Base-by-base conservation (phyloP, 2,329 filamentous ascomycete species). In the Ascochyta koolunga region DNA sequence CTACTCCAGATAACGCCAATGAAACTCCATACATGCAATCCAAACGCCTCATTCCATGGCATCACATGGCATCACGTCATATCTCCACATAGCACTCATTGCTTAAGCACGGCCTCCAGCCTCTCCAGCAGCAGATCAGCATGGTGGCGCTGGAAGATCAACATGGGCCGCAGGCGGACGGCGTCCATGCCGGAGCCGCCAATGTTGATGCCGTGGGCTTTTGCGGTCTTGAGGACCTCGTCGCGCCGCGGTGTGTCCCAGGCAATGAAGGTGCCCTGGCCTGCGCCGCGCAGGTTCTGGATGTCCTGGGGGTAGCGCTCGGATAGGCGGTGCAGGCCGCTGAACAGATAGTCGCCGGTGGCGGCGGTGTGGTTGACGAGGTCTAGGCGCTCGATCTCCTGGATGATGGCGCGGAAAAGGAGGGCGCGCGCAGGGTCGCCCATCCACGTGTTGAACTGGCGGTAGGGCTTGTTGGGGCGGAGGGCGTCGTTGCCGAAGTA, bases 361-460 rank as follows among this genome's bases (percentile, higher is more conserved):
- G 79, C 77, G 31, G 90, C 89, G 2, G 93, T 96, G 77, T 91
- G 82, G 70, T 85, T 80, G 45, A 96, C 90, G n/a, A 96, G 83
- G 67, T 89, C 84, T 52, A 90, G 81, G 44, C 86, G 81, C 76
- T 91, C 80, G 51, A 96, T 87, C 79, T 96, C 91, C 54, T 89
- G 78, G 71, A 93, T 85, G 78, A 96, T 96, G 69, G 86, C 89
- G 60, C 89, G 86, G 87, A 96, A 96, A 62, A 96, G 83, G 56
- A 96, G 80, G 15, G 89, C 91, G 56, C 91, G 87, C 13, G 89
- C 88, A 15, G 92, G 92, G 78, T 96, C 92, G 68, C 92, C 92
- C 89, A 96, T 96, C 92, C 92, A 96, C 42, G 91, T 96, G 83
- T 96, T 96, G 83, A 96, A 96, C 78, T 96, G 92, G 58, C 92